Percentiles rank a stretch among this genome's conserved stretches.
Conservation (phyloP, 2,329 filamentous ascomycete species). For the Metarhizium humberi region DNA sequence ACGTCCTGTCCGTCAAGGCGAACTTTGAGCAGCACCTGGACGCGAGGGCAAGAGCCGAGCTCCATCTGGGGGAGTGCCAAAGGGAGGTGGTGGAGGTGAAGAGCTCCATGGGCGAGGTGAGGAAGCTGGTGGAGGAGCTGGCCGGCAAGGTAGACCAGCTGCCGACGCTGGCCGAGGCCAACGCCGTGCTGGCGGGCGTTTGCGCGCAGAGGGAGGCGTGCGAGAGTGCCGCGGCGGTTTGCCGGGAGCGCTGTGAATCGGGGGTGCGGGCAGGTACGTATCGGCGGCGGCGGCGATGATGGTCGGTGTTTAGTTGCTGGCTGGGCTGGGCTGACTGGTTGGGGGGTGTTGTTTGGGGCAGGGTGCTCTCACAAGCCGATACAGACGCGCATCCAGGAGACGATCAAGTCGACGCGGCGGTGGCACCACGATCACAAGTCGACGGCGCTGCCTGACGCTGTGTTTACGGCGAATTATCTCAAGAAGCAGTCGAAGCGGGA, state of each 20-base stretch:
- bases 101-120: constrained; percentile 16
- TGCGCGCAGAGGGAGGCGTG: constrained; percentile 1
- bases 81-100: constrained; percentile 3
- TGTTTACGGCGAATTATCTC: constrained; percentile 23
- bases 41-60: background rate
- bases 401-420: constrained; percentile 26
- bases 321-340: background rate
- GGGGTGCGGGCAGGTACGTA: too few relatives aligned
- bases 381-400: constrained; percentile 22
- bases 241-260: background rate
- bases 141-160: constrained; percentile 13
- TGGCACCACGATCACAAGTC: constrained; percentile 30
- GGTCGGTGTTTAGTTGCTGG: background rate
- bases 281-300: background rate
- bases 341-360: background rate
- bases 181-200: constrained; percentile 7
- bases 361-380: constrained; percentile 3
- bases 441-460: constrained; percentile 18
- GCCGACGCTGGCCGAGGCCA: constrained; percentile 11
- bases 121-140: constrained; percentile 13
- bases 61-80: constrained; percentile 1
- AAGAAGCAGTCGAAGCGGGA: constrained; percentile 27
- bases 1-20: constrained; percentile 21
- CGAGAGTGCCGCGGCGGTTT: background rate
- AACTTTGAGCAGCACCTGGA: constrained; percentile 8